Evolutionary conservation across 2,329 filamentous ascomycete species (phyloP).

Genomic region (Verticillium nubilum): DNA sequence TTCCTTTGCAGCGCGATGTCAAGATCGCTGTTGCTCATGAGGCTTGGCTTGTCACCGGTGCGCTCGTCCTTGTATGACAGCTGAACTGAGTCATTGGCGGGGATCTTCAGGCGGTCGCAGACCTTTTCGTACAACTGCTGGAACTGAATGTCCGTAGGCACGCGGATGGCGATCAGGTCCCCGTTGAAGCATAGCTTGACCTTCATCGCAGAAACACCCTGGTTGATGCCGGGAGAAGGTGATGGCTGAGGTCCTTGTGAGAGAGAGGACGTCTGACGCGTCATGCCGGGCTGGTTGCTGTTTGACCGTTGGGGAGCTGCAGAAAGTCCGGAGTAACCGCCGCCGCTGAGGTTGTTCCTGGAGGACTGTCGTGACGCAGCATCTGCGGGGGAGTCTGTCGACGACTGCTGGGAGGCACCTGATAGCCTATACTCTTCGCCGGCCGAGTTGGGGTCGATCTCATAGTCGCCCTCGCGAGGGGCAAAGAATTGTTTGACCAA

Average conservation of each 20-base stretch:
- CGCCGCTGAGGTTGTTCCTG: slow-evolving; percentile 55
- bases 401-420: slow-evolving; percentile 62
- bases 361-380: slow-evolving; percentile 61
- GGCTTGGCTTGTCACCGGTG: slow-evolving; percentile 65
- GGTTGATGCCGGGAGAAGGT: slow-evolving; percentile 42
- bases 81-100: slow-evolving; percentile 61
- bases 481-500: slow-evolving; percentile 88
- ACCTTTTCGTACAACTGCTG: slow-evolving; percentile 78
- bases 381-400: slow-evolving; percentile 54
- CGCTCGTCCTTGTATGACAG: slow-evolving; percentile 84
- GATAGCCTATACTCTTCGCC: slow-evolving; percentile 72
- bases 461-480: slow-evolving; percentile 85
- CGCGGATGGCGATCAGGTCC: slow-evolving; percentile 85
- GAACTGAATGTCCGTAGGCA: slow-evolving; percentile 75
- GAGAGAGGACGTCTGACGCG: slow-evolving; percentile 39
- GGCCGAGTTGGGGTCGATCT: slow-evolving; percentile 68
- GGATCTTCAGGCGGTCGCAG: slow-evolving; percentile 74
- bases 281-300: slow-evolving; percentile 30
- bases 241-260: slow-evolving; percentile 53
- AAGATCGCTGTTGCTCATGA: slow-evolving; percentile 77
- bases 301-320: slow-evolving; percentile 39
- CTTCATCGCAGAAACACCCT: slow-evolving; percentile 62
- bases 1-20: slow-evolving; percentile 76
- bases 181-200: slow-evolving; percentile 93
- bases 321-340: slow-evolving; percentile 47